Evolutionary conservation across 257 asterid genomes (phyloP), one percentile per base, ranked within the genome.

Genomic region (Leptodermis oblonga): DNA sequence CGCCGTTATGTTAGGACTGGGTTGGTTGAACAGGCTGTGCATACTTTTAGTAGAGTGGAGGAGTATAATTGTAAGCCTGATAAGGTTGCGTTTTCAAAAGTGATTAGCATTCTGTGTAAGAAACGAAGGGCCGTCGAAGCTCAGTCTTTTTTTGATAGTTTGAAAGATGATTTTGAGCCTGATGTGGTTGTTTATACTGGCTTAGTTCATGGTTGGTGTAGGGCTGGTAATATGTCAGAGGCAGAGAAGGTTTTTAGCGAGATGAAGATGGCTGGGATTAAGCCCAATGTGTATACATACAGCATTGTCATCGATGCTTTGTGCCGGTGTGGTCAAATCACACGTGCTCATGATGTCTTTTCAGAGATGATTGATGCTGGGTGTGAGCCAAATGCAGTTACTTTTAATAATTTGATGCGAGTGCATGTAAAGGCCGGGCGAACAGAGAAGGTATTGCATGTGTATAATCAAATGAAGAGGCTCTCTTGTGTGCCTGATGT

Each of bases 361-460:
- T 77, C 90, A 1, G 99, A 90, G 78, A 93, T 93, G 97, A 69
- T 90, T 43, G 92, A 83, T n/a, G 73, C 62, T 62, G 96, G 95
- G 1, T 82, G 89, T 65, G 73, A 62, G 65, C 96, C 99, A 18
- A 93, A 93, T 70, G 86, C 89, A 0, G 86, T 85, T 48, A 93
- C 97, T 42, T 90, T 87, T 67, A 93, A 93, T 36, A 87, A 87
- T 59, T 74, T 93, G 75, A 93, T 93, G 96, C 72, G 97, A 36
- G 96, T 83, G 45, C 99, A 90, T 73, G 97, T 88, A 2, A 93
- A 90, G 70, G 99, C 97, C 0, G 97, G 97, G 62, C 80, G 96
- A 70, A 93, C 96, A 0, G 96, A 88, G 75, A 90, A 93, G 81
- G 99, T 85, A 0, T 56, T 90, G 77, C 95, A 87, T 46, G 96